These are phyloP conservation scores for Verticillium klebahnii DNA, from an alignment of 2,329 filamentous ascomycete genomes.

Conservation along the genomic window DNA sequence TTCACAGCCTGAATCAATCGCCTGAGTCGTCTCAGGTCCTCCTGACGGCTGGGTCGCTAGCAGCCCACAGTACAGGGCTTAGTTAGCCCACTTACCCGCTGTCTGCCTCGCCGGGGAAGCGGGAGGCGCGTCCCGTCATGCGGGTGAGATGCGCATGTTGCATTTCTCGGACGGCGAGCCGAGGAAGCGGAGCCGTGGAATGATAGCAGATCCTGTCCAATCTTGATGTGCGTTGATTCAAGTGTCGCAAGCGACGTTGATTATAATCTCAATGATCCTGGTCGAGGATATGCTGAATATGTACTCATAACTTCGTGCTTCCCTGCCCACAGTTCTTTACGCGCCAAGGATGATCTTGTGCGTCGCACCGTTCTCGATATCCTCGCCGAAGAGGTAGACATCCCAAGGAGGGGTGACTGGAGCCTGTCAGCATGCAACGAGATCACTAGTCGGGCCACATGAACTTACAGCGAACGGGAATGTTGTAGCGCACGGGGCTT, in stretches of 20 bases:
- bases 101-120: background rate
- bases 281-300: background rate
- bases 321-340: background rate
- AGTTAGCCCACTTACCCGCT: background rate
- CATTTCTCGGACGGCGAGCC: background rate
- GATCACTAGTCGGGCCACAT: background rate
- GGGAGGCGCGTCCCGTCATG: background rate
- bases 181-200: background rate
- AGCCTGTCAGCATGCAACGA: background rate
- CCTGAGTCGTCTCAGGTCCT: background rate
- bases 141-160: background rate
- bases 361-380: background rate
- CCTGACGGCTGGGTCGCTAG: background rate
- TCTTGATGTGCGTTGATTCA: background rate
- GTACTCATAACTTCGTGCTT: background rate
- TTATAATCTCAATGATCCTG: background rate
- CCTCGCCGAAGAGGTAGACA: background rate
- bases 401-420: background rate
- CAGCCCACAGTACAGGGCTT: background rate
- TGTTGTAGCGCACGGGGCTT: slow-evolving; percentile 39
- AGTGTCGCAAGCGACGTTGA: background rate
- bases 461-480: slow-evolving; percentile 36
- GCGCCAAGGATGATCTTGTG: background rate
- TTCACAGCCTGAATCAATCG: background rate
- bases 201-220: background rate